phyloP scores from a whole-genome alignment of 139 green algal species.

The Trebouxia sp. region DNA sequence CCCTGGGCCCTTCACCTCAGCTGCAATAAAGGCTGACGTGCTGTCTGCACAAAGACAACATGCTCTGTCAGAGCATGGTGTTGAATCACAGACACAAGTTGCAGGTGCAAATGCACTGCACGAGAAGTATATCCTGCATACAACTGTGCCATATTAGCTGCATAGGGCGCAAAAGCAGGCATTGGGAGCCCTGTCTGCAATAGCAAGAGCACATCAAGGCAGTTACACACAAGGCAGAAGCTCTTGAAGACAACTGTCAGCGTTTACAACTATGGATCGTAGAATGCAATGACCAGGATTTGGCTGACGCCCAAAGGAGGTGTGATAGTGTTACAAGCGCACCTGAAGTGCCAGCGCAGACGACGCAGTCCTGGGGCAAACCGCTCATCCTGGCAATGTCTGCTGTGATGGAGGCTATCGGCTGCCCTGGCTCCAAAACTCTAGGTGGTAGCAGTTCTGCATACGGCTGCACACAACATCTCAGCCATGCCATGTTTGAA shows the following conservation, averaged over 20 bases:
- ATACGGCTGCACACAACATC: constrained; percentile 39
- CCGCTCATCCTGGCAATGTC: constrained; percentile 42
- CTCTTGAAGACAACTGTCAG: too few relatives aligned
- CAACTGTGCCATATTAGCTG: too few relatives aligned
- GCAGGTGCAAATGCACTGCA: too few relatives aligned
- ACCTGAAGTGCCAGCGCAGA: constrained; percentile 61
- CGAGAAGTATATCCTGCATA: too few relatives aligned
- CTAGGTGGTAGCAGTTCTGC: constrained; percentile 62
- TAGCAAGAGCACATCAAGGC: neutral
- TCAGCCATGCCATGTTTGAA: neutral
- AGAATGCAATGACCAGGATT: too few relatives aligned
- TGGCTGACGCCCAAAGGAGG: neutral
- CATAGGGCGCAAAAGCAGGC: neutral
- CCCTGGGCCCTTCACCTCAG: constrained; percentile 56
- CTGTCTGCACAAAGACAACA: constrained; percentile 54
- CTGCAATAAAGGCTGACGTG: constrained; percentile 94
- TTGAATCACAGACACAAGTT: too few relatives aligned
- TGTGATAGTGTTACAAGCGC: neutral
- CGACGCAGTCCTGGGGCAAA: constrained; percentile 50
- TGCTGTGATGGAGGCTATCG: constrained; percentile 54
- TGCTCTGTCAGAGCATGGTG: too few relatives aligned
- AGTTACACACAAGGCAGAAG: neutral
- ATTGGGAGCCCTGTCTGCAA: neutral
- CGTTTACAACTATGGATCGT: too few relatives aligned
- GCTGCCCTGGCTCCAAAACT: constrained; percentile 70